A percentile compares a stretch with the other conserved stretches of the same genome.
phyloP scores from a whole-genome alignment of 2,329 filamentous ascomycete species.

The Diplodia sapinea region DNA sequence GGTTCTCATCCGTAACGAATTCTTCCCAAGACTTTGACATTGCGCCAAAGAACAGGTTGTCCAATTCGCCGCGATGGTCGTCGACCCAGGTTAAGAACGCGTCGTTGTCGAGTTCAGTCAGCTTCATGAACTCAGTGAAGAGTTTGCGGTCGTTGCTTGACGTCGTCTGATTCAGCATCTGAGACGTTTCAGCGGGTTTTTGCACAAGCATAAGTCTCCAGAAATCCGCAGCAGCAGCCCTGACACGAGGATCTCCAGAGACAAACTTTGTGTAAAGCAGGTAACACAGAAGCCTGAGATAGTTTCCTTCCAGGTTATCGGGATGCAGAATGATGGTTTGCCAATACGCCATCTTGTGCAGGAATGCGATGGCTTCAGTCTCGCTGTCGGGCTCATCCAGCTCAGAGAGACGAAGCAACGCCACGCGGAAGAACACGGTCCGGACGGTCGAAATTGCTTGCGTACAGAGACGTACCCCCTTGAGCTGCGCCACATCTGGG shows the following conservation, averaged over 20 bases:
- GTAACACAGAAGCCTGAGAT: constrained; percentile 87
- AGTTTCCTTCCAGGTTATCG: constrained; percentile 78
- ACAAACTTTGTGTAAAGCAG: constrained; percentile 89
- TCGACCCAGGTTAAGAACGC: constrained; percentile 89
- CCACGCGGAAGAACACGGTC: constrained; percentile 76
- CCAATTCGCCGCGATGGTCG: constrained; percentile 76
- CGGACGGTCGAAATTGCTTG: constrained; percentile 80
- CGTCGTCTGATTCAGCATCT: constrained; percentile 74
- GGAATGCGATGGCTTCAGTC: constrained; percentile 69
- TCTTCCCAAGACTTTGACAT: constrained; percentile 86
- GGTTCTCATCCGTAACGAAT: constrained; percentile 83
- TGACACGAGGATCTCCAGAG: constrained; percentile 69
- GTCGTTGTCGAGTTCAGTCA: constrained; percentile 88
- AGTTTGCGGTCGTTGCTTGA: constrained; percentile 73
- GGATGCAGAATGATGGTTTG: constrained; percentile 85
- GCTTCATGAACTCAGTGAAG: constrained; percentile 76
- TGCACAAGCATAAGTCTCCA: constrained; percentile 94
- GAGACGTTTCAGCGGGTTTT: constrained; percentile 80
- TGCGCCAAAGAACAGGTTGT: constrained; percentile 79
- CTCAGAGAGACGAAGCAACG: constrained; percentile 82
- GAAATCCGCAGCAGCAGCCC: constrained; percentile 78
- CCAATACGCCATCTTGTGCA: constrained; percentile 92
- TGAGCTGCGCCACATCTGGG: constrained; percentile 78
- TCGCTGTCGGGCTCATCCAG: constrained; percentile 71
- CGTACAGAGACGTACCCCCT: constrained; percentile 88